These are phyloP conservation scores for Triticum timopheevii DNA, from an alignment of 176 grass and related monocot species.

Conservation along the genomic window DNA sequence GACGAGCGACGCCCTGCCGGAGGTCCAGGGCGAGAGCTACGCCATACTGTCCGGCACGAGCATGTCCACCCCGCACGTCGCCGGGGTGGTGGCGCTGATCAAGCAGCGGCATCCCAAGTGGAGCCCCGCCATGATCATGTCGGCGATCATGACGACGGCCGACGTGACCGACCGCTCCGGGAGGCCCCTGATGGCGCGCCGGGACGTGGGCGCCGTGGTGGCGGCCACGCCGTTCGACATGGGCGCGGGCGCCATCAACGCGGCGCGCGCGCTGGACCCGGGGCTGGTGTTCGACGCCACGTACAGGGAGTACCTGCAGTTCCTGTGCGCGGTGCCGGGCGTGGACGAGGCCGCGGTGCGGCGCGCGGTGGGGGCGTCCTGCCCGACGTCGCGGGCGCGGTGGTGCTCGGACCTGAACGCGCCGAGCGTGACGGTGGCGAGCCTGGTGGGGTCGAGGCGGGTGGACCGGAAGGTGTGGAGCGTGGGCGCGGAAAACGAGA, in stretches of 20 bases:
- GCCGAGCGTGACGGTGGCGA: constrained; percentile 71
- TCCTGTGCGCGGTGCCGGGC: constrained; percentile 69
- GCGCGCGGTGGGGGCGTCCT: constrained; percentile 52
- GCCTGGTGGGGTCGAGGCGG: constrained; percentile 61
- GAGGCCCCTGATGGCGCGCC: constrained; percentile 32
- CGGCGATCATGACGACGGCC: constrained; percentile 77
- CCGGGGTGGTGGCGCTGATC: constrained; percentile 62
- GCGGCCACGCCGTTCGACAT: constrained; percentile 71
- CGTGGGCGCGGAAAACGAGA: constrained; percentile 56
- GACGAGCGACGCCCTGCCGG: constrained; percentile 32
- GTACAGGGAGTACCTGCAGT: constrained; percentile 63
- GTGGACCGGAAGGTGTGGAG: constrained; percentile 57
- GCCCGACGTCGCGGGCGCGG: constrained; percentile 31
- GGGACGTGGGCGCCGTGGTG: not conserved
- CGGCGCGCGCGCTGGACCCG: constrained; percentile 62
- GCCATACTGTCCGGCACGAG: constrained; percentile 65
- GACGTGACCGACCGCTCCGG: constrained; percentile 50
- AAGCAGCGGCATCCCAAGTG: constrained; percentile 66
- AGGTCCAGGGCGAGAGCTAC: constrained; percentile 50
- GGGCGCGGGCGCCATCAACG: constrained; percentile 63
- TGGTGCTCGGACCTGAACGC: constrained; percentile 79
- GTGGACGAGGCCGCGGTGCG: constrained; percentile 55
- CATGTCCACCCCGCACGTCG: constrained; percentile 76
- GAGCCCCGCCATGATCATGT: constrained; percentile 74
- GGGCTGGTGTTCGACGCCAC: constrained; percentile 59